These are phyloP conservation scores for Kodamaea laetipori DNA, from an alignment of 805 yeast species.

Conservation along the genomic window DNA sequence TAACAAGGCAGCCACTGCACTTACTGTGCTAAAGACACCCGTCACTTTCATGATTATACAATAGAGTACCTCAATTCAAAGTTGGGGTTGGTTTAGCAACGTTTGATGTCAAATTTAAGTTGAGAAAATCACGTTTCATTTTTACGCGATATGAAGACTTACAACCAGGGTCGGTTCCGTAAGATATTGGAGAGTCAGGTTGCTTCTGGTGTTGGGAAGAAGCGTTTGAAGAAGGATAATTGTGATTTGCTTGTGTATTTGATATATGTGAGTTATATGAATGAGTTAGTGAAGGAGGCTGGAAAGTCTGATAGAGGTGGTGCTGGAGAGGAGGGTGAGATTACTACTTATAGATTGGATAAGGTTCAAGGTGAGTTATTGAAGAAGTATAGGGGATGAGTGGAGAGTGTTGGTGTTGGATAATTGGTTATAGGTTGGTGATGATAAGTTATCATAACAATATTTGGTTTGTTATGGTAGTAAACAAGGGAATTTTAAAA, in stretches of 20 bases:
- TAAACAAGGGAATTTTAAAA: no score
- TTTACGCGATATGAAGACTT: constrained; percentile 15
- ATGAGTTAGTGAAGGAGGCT: constrained; percentile 43
- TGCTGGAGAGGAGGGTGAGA: constrained; percentile 34
- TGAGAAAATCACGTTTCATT: not conserved
- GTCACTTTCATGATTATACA: not conserved
- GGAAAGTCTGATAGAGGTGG: constrained; percentile 38
- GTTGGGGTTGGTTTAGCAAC: constrained; percentile 1
- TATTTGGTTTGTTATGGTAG: no score
- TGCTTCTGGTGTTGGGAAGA: constrained; percentile 12
- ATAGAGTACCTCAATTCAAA: no score
- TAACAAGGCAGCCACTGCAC: not conserved
- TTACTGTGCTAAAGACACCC: not conserved
- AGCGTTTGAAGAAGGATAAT: constrained; percentile 36
- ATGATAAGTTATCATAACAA: no score
- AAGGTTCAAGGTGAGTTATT: constrained; percentile 34
- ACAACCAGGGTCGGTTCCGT: constrained; percentile 22
- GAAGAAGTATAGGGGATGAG: constrained; percentile 39
- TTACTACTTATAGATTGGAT: constrained; percentile 42
- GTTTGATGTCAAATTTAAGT: constrained; percentile 1
- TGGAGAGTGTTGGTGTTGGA: not conserved
- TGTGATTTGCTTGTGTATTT: constrained; percentile 48
- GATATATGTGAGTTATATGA: constrained; percentile 49
- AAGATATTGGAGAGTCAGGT: constrained; percentile 22
- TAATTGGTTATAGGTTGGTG: no score